Conservation (phyloP, 768 basidiomycete species). For the Lactifluus piperatus region DNA sequence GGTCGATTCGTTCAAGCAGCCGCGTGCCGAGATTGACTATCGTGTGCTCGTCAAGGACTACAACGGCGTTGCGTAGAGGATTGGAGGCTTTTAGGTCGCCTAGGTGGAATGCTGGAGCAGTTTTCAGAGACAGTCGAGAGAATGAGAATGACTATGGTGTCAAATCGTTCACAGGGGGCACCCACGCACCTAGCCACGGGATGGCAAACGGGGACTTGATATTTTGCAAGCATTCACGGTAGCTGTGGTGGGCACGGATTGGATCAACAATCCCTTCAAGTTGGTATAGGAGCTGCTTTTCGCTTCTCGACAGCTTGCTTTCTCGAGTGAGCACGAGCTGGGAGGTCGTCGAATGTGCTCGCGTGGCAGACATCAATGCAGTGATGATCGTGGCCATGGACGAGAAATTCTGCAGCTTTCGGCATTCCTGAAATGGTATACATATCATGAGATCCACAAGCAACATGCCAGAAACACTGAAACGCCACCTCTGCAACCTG, state of each 20-base stretch:
- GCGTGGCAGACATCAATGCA: slow-evolving; percentile 34
- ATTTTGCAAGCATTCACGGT: slow-evolving; percentile 30
- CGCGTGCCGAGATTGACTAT: slow-evolving; percentile 30
- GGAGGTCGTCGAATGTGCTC: slow-evolving; percentile 31
- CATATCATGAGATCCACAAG: neutral
- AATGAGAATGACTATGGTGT: neutral
- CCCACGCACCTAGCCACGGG: no score
- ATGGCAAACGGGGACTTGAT: slow-evolving; percentile 20
- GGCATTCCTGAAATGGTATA: no score
- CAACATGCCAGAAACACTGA: neutral
- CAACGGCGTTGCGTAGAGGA: neutral
- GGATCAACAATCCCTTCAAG: slow-evolving; percentile 27
- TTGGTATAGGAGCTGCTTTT: slow-evolving; percentile 25
- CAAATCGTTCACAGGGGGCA: neutral
- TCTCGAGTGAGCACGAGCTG: no score
- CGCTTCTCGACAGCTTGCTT: slow-evolving; percentile 15
- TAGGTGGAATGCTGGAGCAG: slow-evolving; percentile 30
- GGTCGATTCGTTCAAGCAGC: slow-evolving; percentile 32
- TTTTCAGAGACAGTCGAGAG: no score
- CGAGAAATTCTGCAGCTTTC: slow-evolving; percentile 35
- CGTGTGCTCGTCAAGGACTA: slow-evolving; percentile 28
- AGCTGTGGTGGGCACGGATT: slow-evolving; percentile 30
- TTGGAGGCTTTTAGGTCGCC: neutral
- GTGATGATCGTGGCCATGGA: slow-evolving; percentile 36
- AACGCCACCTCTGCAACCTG: slow-evolving; percentile 34